Base-by-base conservation (phyloP, 306 rosid species). In the Canavalia ensiformis region DNA sequence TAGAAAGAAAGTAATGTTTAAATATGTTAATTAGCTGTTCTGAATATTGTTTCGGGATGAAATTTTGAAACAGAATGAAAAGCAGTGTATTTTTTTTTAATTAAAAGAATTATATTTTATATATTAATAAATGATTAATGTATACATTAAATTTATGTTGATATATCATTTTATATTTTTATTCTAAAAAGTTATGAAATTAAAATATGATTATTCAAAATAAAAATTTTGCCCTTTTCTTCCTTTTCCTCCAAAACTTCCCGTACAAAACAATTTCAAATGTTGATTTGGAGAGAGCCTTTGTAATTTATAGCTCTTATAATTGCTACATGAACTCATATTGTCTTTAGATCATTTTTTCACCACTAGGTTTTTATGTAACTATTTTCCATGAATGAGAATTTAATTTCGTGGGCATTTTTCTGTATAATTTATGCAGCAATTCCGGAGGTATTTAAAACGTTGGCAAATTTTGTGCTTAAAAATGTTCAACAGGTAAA, bases 401-500 rank as follows among this genome's bases (percentile, higher is more conserved):
- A 29, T 44, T 45, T 12, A 59, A 49, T 75, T 42, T 33, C 46
- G 25, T 34, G 51, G 41, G 54, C 44, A 35, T 47, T 9, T 75
- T 62, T 47, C 25, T 65, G 39, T 66, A 39, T 55, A 56, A 42
- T 66, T 70, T 31, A 69, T 88, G 84, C 88, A 91, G 92, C 82
- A 33, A 7, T 67, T 5, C 79, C 69, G 7, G 65, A 56, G 28
- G 7, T 29, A 8, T 2, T 47, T 9, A 47, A 47, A 11, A 9
- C 2, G 58, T 90, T 0, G 90, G 90, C 25, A 75, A 2, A 74
- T 80, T 46, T 68, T 57, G 58, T 72, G 37, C 46, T 90, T 37
- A 90, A 90, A 87, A 88, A 82, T 78, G 83, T 75, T 52, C 87
- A 88, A 60, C 92, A 87, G 93, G 97, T 90, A 50, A 84, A 78